Percentiles rank a stretch among this genome's conserved stretches.
phyloP scores from a whole-genome alignment of 2,329 filamentous ascomycete species.

The Fusarium buxicola region DNA sequence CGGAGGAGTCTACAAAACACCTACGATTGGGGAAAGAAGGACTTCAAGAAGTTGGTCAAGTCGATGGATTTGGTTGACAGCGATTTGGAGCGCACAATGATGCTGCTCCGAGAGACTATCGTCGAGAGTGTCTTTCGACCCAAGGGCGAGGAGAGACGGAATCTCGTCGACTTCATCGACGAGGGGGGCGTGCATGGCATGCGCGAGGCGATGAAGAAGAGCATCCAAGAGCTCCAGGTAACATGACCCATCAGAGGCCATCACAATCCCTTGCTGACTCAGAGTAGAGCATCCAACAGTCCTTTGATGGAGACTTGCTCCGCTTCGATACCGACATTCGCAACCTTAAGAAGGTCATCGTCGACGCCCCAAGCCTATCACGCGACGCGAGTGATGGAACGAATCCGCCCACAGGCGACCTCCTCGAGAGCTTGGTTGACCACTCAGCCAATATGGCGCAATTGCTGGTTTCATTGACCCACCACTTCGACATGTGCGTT shows the following conservation, averaged over 20 bases:
- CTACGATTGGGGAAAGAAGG: conserved; percentile 68
- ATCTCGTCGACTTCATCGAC: conserved; percentile 81
- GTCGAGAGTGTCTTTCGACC: conserved; percentile 75
- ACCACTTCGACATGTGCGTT: conserved; percentile 93
- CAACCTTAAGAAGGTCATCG: conserved; percentile 69
- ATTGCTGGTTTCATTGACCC: conserved; percentile 81
- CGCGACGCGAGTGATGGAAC: conserved; percentile 50
- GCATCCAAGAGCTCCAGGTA: conserved; percentile 77
- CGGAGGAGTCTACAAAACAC: conserved; percentile 64
- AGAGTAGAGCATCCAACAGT: conserved; percentile 69
- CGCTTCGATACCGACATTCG: conserved; percentile 81
- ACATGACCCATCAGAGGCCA: conserved; percentile 5
- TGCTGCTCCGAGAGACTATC: conserved; percentile 69
- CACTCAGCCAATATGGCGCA: conserved; percentile 87
- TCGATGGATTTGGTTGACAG: conserved; percentile 75
- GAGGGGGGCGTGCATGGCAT: conserved; percentile 75
- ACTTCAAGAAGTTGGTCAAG: conserved; percentile 71
- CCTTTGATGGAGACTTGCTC: conserved; percentile 80
- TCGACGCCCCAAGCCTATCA: conserved; percentile 52
- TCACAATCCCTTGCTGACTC: conserved; percentile 16
- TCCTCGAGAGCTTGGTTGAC: conserved; percentile 73
- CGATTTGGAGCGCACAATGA: conserved; percentile 74
- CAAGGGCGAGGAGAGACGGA: conserved; percentile 67
- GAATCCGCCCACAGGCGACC: conserved; percentile 58
- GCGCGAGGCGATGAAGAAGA: conserved; percentile 73